Conservation (phyloP, 805 yeast species). For the Wickerhamiella siamensis region DNA sequence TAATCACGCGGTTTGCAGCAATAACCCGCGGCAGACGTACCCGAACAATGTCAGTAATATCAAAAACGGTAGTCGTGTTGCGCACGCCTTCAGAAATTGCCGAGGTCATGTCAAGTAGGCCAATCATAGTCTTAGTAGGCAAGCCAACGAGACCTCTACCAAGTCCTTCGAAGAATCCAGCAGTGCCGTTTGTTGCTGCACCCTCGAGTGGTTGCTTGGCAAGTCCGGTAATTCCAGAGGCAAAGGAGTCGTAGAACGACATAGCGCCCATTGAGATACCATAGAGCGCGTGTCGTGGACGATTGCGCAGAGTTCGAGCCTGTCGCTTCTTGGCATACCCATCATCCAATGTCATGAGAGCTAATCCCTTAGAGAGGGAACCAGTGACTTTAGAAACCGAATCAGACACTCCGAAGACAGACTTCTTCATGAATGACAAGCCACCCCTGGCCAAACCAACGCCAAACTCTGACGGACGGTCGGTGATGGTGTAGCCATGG, state of each 20-base stretch:
- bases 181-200: slow-evolving; percentile 73
- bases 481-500: slow-evolving; percentile 86
- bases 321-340: slow-evolving; percentile 73
- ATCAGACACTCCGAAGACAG: slow-evolving; percentile 89
- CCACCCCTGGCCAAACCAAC: slow-evolving; percentile 95
- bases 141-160: slow-evolving; percentile 92
- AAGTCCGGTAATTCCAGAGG: slow-evolving; percentile 80
- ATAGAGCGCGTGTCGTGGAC: slow-evolving; percentile 70
- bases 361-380: slow-evolving; percentile 82
- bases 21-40: slow-evolving; percentile 74
- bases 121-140: slow-evolving; percentile 95
- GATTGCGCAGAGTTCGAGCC: slow-evolving; percentile 57
- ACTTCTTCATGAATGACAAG: slow-evolving; percentile 79
- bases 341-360: slow-evolving; percentile 78
- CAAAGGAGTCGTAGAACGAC: slow-evolving; percentile 70
- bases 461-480: slow-evolving; percentile 90
- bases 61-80: slow-evolving; percentile 76
- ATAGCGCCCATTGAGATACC: slow-evolving; percentile 79
- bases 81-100: slow-evolving; percentile 89
- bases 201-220: slow-evolving; percentile 88
- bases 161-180: slow-evolving; percentile 84
- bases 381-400: slow-evolving; percentile 88
- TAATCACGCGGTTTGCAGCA: slow-evolving; percentile 54
- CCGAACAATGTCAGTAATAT: slow-evolving; percentile 60
- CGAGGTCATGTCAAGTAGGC: slow-evolving; percentile 81